Evolutionary conservation across 2,329 filamentous ascomycete genomes (phyloP), one percentile per base, ranked within the genome.

Genomic region (Xylariaceae sp.): DNA sequence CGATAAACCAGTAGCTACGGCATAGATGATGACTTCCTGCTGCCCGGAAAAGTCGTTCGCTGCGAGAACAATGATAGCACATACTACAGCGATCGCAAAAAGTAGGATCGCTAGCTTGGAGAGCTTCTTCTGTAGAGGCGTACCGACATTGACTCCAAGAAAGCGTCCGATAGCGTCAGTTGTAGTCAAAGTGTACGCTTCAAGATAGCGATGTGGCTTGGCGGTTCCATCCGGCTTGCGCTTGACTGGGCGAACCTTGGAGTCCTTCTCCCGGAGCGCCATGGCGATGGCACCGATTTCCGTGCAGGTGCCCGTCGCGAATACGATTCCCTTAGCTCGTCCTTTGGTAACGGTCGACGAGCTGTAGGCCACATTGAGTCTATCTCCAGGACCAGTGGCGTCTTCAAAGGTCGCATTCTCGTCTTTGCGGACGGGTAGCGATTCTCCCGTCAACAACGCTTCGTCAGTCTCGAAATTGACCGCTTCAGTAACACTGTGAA

Each of bases 111-210:
- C 83, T 37, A 87, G 72, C 58, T 78, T 78, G 36, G 81, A 83
- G 13, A 87, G 68, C 55, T 83, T 85, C 51, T 76, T 74, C 60
- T 86, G 81, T 15, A 87, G 69, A 3, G 83, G 84, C 9, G 83
- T 87, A 35, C 84, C 83, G 11, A 83, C 74, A 41, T 78, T 83
- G 44, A 86, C 73, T 38, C 83, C 83, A 8, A 87, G 68, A 55
- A 87, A 84, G 29, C 73, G 69, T 4, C 78, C 79, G 43, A 83
- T 62, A 4, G 74, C 75, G 57, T 83, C 78, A 11, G 68, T 72
- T 32, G 72, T 60, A 3, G 78, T 83, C 62, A 72, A 50, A 8
- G 63, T 63, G 32, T 62, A 69, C 26, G 68, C 69, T 48, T 70
- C 60, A 15, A 68, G 47, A 47, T 79, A 76, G 52, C 74, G 73